A percentile compares a stretch with the other conserved stretches of the same genome.
Conservation (phyloP, 2,329 filamentous ascomycete genomes). For the Cercospora zeae-maydis region DNA sequence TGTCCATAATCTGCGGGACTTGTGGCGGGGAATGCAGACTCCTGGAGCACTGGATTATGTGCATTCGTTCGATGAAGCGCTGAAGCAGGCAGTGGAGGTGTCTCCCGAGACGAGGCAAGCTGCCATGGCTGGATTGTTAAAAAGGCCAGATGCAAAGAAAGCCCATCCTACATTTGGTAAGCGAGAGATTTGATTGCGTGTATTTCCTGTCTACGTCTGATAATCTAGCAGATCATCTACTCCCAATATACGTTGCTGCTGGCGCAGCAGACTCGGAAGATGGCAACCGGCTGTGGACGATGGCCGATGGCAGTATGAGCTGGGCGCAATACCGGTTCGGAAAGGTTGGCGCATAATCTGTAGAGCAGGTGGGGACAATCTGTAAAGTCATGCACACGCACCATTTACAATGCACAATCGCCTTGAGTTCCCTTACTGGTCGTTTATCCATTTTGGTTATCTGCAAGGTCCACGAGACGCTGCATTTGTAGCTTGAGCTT, state of each 20-base stretch:
- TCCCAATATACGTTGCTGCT: conserved; percentile 55
- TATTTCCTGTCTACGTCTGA: background rate
- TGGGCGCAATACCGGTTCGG: conserved; percentile 39
- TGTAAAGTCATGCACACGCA: background rate
- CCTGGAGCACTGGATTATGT: conserved; percentile 34
- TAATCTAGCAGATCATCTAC: conserved; percentile 33
- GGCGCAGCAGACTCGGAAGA: conserved; percentile 35
- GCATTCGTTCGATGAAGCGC: conserved; percentile 35
- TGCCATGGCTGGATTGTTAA: conserved; percentile 38
- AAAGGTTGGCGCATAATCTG: conserved; percentile 16
- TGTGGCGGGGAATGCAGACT: conserved; percentile 25
- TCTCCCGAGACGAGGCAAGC: conserved; percentile 31
- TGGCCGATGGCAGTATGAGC: conserved; percentile 36
- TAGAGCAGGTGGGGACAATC: background rate
- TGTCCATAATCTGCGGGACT: conserved; percentile 44
- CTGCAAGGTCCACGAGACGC: background rate
- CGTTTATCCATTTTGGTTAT: background rate
- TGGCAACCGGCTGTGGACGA: conserved; percentile 36
- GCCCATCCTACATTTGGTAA: conserved; percentile 59
- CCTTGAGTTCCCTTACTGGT: background rate
- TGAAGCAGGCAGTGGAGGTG: conserved; percentile 36
- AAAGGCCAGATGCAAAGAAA: conserved; percentile 51
- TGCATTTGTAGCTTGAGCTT: background rate
- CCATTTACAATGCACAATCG: background rate
- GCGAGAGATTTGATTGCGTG: background rate